A percentile compares a stretch with the other conserved stretches of the same genome.
These are phyloP conservation scores for Pleurotus djamor DNA, from an alignment of 768 basidiomycete genomes.

Conservation along the genomic window DNA sequence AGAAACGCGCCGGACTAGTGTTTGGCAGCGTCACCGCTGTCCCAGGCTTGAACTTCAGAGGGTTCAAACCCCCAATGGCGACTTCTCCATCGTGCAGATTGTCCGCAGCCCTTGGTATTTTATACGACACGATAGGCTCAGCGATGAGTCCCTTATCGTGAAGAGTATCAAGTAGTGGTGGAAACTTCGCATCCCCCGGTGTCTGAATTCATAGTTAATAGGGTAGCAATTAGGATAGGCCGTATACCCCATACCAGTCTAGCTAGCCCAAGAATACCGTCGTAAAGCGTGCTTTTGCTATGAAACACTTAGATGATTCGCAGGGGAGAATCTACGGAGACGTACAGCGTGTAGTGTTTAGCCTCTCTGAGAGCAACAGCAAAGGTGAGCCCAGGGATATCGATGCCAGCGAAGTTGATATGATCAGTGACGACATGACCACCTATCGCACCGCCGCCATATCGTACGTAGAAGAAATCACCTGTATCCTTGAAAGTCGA, in stretches of 20 bases:
- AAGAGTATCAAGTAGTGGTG: slow-evolving; percentile 61
- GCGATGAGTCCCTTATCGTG: slow-evolving; percentile 44
- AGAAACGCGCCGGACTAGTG: slow-evolving; percentile 54
- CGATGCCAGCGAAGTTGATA: slow-evolving; percentile 60
- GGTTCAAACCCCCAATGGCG: slow-evolving; percentile 58
- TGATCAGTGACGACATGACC: slow-evolving; percentile 66
- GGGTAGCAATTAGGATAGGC: not conserved
- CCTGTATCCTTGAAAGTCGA: slow-evolving; percentile 58
- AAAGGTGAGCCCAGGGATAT: slow-evolving; percentile 57
- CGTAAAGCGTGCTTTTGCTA: slow-evolving; percentile 37
- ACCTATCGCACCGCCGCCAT: slow-evolving; percentile 67
- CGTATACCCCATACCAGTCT: slow-evolving; percentile 14
- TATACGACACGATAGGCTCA: slow-evolving; percentile 60
- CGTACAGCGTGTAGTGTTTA: slow-evolving; percentile 50
- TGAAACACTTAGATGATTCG: slow-evolving; percentile 10
- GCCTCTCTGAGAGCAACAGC: slow-evolving; percentile 65
- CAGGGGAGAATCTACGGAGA: slow-evolving; percentile 61
- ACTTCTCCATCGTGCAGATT: slow-evolving; percentile 56
- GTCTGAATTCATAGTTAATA: slow-evolving; percentile 39
- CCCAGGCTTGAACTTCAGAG: slow-evolving; percentile 44
- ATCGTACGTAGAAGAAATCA: slow-evolving; percentile 58
- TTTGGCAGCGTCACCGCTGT: slow-evolving; percentile 49
- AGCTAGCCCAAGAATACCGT: slow-evolving; percentile 56
- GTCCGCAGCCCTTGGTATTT: slow-evolving; percentile 61
- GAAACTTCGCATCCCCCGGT: slow-evolving; percentile 52